Conservation (phyloP, 1,284 basidiomycete species). For the Ustilago tritici region DNA sequence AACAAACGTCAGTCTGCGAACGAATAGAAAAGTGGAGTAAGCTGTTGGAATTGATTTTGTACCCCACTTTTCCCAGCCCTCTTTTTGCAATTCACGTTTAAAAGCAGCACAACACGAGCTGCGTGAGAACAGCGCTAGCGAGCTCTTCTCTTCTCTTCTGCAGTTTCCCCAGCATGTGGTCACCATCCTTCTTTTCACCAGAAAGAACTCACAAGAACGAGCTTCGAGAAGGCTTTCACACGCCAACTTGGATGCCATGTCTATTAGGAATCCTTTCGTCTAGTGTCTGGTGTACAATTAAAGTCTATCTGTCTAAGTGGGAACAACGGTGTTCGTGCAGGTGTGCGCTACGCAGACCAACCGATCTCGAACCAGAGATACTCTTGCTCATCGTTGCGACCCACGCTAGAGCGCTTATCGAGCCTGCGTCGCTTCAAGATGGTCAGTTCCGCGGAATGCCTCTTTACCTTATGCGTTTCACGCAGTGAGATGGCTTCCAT, state of each 20-base stretch:
- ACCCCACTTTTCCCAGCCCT: not conserved
- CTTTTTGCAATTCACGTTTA: not conserved
- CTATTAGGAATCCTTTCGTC: not conserved
- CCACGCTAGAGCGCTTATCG: slow-evolving; percentile 36
- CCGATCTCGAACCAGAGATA: slow-evolving; percentile 54
- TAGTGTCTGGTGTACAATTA: slow-evolving; percentile 1
- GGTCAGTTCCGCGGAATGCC: slow-evolving; percentile 9
- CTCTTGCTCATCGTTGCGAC: slow-evolving; percentile 48
- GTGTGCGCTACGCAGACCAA: slow-evolving; percentile 14
- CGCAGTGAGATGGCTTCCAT: slow-evolving; percentile 22
- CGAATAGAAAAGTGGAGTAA: slow-evolving; percentile 1
- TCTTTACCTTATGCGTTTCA: not conserved
- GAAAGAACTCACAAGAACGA: not conserved
- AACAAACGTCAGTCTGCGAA: not conserved
- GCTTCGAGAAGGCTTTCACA: not conserved
- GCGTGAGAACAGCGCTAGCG: slow-evolving; percentile 7
- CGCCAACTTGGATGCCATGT: not conserved
- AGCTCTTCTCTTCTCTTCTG: not conserved
- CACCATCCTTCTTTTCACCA: not conserved
- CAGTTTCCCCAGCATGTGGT: not conserved
- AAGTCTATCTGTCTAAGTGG: slow-evolving; percentile 5
- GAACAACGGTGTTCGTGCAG: not conserved
- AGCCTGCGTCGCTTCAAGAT: slow-evolving; percentile 35
- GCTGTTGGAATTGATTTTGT: slow-evolving; percentile 7
- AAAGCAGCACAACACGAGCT: not conserved